Conservation (phyloP, 1,284 basidiomycete species). For the Irpex sp. region DNA sequence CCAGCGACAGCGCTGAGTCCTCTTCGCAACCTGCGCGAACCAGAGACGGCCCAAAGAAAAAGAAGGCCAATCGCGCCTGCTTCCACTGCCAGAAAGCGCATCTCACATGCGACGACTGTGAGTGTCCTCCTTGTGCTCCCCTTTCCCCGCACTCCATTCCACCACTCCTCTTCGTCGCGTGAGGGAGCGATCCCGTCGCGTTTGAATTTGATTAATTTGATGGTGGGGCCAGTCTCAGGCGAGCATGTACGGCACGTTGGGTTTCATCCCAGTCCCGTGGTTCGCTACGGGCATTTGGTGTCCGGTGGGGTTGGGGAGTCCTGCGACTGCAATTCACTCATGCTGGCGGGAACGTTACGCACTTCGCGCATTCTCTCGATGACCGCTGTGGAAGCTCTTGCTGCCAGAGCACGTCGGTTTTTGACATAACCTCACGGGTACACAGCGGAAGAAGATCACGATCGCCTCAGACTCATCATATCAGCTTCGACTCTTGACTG, state of each 20-base stretch:
- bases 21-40: slow-evolving; percentile 37
- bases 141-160: slow-evolving; percentile 2
- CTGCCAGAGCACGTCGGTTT: background rate
- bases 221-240: background rate
- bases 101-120: slow-evolving; percentile 96
- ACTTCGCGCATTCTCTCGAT: background rate
- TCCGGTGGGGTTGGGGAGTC: background rate
- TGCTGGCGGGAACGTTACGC: background rate
- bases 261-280: background rate
- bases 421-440: background rate
- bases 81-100: slow-evolving; percentile 95
- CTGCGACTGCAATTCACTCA: background rate
- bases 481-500: background rate
- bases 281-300: background rate
- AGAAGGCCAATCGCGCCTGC: slow-evolving; percentile 92
- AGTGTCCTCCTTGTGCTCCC: slow-evolving; percentile 25
- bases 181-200: background rate
- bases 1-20: slow-evolving; percentile 40
- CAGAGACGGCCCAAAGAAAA: slow-evolving; percentile 80
- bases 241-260: background rate
- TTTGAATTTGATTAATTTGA: slow-evolving; percentile 6
- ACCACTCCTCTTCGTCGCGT: slow-evolving; percentile 14
- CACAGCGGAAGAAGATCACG: background rate
- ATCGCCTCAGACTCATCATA: background rate
- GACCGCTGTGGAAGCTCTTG: background rate